phyloP scores from a whole-genome alignment of 139 green algal species.

The Chlorokybus atmophyticus region DNA sequence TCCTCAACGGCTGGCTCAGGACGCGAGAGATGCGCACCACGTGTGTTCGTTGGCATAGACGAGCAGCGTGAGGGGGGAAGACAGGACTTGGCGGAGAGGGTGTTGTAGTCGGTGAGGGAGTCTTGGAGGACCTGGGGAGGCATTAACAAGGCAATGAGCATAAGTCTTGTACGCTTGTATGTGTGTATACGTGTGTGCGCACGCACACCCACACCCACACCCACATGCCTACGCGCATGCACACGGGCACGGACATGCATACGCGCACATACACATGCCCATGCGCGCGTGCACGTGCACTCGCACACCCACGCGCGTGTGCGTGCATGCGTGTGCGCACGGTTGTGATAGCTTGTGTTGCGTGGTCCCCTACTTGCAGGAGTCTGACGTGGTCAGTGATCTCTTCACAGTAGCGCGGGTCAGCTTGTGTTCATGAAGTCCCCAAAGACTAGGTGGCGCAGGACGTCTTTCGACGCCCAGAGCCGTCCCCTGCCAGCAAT shows the following conservation, averaged over 20 bases:
- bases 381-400: slow-evolving; percentile 29
- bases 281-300: too few relatives aligned
- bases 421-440: slow-evolving; percentile 35
- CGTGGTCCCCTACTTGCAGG: too few relatives aligned
- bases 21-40: slow-evolving; percentile 45
- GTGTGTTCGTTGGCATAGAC: slow-evolving; percentile 58
- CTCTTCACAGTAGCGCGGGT: slow-evolving; percentile 31
- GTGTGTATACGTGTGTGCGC: too few relatives aligned
- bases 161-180: too few relatives aligned
- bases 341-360: too few relatives aligned
- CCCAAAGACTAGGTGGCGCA: slow-evolving; percentile 28
- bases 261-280: too few relatives aligned
- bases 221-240: too few relatives aligned
- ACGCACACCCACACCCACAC: too few relatives aligned
- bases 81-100: slow-evolving; percentile 33
- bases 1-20: slow-evolving; percentile 57
- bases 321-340: slow-evolving; percentile 4
- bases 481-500: background rate
- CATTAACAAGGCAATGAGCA: too few relatives aligned
- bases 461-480: background rate
- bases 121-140: slow-evolving; percentile 40
- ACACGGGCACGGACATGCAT: too few relatives aligned
- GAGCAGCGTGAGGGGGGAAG: slow-evolving; percentile 48
- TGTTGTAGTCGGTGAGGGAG: slow-evolving; percentile 54
- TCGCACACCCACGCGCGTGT: background rate